A percentile compares a stretch with the other conserved stretches of the same genome.
phyloP scores from a whole-genome alignment of 768 basidiomycete genomes.

The Favolaschia claudopus region DNA sequence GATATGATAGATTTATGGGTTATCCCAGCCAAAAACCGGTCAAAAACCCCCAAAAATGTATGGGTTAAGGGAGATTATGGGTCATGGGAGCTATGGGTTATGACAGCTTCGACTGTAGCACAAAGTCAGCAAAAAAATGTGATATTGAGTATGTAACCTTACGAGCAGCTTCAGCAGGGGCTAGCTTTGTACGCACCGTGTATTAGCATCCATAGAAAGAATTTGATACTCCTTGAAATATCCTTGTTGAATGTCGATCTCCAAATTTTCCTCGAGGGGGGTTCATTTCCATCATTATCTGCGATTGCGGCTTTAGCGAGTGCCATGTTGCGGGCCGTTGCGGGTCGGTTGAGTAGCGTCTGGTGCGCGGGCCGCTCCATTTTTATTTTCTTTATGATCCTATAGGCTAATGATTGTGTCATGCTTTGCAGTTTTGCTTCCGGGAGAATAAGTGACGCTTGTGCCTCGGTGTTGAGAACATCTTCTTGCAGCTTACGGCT shows the following conservation, averaged over 20 bases:
- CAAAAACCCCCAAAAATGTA: too few relatives aligned
- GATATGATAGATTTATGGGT: too few relatives aligned
- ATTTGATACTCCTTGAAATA: conserved; percentile 10
- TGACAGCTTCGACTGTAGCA: too few relatives aligned
- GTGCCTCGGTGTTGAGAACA: neutral
- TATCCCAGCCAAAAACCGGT: too few relatives aligned
- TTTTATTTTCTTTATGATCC: neutral
- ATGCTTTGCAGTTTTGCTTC: conserved; percentile 22
- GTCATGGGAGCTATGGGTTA: too few relatives aligned
- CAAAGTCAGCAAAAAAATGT: too few relatives aligned
- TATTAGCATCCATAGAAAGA: conserved; percentile 26
- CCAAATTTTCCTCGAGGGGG: conserved; percentile 12
- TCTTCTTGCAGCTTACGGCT: conserved; percentile 4
- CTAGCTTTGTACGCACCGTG: conserved; percentile 28
- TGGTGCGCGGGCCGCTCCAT: neutral
- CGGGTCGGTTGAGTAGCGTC: neutral
- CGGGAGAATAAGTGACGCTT: neutral
- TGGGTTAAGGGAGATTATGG: too few relatives aligned
- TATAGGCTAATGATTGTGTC: conserved; percentile 22
- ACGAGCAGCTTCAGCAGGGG: too few relatives aligned
- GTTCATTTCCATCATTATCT: neutral
- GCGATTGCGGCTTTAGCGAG: neutral
- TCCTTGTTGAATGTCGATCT: conserved; percentile 1
- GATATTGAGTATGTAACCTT: too few relatives aligned
- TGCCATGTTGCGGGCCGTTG: neutral